These are phyloP conservation scores for Termitomyces titanicus DNA, from an alignment of 768 basidiomycete genomes.

Conservation along the genomic window DNA sequence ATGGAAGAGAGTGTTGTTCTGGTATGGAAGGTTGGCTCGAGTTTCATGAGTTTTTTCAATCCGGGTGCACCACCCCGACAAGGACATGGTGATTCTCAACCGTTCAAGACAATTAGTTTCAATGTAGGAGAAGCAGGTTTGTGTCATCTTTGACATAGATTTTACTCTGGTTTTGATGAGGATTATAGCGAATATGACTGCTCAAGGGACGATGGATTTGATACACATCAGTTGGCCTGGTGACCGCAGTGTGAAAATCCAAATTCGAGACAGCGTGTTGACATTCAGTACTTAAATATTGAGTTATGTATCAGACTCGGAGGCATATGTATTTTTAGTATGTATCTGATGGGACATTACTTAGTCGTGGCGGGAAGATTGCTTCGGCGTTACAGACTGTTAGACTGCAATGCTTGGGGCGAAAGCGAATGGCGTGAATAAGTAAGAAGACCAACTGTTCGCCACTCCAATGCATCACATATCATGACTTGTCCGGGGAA, in stretches of 20 bases:
- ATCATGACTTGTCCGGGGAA: too few relatives aligned
- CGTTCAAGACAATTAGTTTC: constrained; percentile 87
- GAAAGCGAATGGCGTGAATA: too few relatives aligned
- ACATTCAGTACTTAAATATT: constrained; percentile 77
- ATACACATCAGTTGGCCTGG: constrained; percentile 84
- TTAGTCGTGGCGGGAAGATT: too few relatives aligned
- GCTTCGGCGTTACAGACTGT: too few relatives aligned
- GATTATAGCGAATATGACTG: constrained; percentile 33
- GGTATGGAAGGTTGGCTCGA: constrained; percentile 95
- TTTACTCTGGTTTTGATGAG: neutral
- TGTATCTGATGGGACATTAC: too few relatives aligned
- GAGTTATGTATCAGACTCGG: too few relatives aligned
- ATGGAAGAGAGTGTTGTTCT: constrained; percentile 81
- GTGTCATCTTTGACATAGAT: constrained; percentile 17
- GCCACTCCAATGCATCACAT: too few relatives aligned
- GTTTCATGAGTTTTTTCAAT: constrained; percentile 86
- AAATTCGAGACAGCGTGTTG: constrained; percentile 76
- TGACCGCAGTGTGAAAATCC: constrained; percentile 78
- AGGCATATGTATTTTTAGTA: too few relatives aligned
- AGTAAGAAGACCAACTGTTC: too few relatives aligned
- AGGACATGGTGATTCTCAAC: constrained; percentile 75
- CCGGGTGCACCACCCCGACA: constrained; percentile 91
- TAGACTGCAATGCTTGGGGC: too few relatives aligned
- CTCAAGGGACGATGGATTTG: constrained; percentile 62
- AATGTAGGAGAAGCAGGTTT: constrained; percentile 81